Conservation (phyloP, 352 stramenopile genomes). For the Globisporangium paddicum region DNA sequence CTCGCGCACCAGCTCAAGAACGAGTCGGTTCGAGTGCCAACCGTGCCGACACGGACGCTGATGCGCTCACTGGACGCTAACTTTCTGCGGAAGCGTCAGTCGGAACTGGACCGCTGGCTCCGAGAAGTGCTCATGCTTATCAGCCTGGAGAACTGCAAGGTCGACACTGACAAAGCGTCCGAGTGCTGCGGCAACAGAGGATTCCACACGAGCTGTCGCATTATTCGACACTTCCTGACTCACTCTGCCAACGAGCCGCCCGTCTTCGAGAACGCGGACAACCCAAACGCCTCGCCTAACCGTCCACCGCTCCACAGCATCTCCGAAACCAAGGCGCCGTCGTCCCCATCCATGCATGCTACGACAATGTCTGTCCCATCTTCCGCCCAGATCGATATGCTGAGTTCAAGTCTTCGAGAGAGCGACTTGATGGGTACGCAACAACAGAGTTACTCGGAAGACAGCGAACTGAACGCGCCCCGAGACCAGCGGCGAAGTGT, state of each 20-base stretch:
- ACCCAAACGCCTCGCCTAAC: constrained; percentile 9
- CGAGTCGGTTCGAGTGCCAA: constrained; percentile 66
- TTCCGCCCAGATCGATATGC: constrained; percentile 31
- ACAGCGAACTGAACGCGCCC: constrained; percentile 11
- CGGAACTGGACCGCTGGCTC: constrained; percentile 82
- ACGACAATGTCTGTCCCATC: constrained; percentile 16
- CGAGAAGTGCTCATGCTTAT: constrained; percentile 80
- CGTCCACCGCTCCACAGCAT: constrained; percentile 38
- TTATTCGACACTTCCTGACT: constrained; percentile 72
- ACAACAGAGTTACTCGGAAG: constrained; percentile 7
- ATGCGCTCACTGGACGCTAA: constrained; percentile 79
- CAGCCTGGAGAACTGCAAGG: constrained; percentile 74
- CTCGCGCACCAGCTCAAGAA: constrained; percentile 80
- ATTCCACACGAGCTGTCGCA: constrained; percentile 57
- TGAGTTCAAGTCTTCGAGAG: constrained; percentile 37
- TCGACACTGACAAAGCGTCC: constrained; percentile 47
- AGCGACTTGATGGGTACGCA: constrained; percentile 34
- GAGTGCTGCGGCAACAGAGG: constrained; percentile 70
- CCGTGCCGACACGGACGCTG: constrained; percentile 71
- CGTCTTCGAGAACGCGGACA: constrained; percentile 50
- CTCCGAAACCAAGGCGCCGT: constrained; percentile 39
- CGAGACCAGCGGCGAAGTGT: constrained; percentile 50
- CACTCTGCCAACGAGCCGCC: constrained; percentile 73
- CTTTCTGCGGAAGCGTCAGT: constrained; percentile 80
- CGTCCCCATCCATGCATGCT: constrained; percentile 9